These are phyloP conservation scores for Calocybe indica DNA, from an alignment of 768 basidiomycete genomes.

Conservation along the genomic window DNA sequence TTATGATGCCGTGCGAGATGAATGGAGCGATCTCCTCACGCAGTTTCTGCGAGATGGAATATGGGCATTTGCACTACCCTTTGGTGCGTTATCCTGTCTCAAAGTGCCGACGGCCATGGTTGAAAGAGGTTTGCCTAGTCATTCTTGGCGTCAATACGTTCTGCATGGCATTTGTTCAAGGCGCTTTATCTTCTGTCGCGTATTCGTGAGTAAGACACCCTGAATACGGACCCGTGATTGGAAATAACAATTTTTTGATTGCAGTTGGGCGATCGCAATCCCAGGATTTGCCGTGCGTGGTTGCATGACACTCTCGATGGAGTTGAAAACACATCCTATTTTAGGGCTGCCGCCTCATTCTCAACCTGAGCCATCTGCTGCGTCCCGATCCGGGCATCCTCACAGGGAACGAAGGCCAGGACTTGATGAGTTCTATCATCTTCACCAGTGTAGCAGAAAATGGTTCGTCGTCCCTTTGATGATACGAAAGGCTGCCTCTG, in stretches of 20 bases:
- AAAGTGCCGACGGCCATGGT: too few relatives aligned
- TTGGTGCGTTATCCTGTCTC: constrained; percentile 9
- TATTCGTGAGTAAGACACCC: constrained; percentile 11
- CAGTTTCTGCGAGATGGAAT: constrained; percentile 19
- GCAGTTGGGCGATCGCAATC: constrained; percentile 17
- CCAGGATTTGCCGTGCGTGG: constrained; percentile 15
- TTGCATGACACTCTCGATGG: neutral
- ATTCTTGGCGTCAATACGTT: constrained; percentile 12
- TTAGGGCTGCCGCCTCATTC: constrained; percentile 19
- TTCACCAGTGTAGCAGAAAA: neutral
- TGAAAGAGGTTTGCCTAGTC: constrained; percentile 3
- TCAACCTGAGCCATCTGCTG: constrained; percentile 18
- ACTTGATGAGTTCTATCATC: constrained; percentile 5
- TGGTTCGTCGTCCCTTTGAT: too few relatives aligned
- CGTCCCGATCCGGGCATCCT: neutral
- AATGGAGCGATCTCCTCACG: constrained; percentile 16
- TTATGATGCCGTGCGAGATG: constrained; percentile 14
- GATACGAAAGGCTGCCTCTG: too few relatives aligned
- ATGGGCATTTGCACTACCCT: constrained; percentile 19
- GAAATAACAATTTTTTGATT: neutral
- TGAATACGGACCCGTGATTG: too few relatives aligned
- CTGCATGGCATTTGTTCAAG: constrained; percentile 10
- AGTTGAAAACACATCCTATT: neutral
- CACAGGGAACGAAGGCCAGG: neutral
- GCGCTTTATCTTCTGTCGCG: constrained; percentile 12